Evolutionary conservation across 2,329 filamentous ascomycete species (phyloP).

Genomic region (Ilyonectria mors-panacis): DNA sequence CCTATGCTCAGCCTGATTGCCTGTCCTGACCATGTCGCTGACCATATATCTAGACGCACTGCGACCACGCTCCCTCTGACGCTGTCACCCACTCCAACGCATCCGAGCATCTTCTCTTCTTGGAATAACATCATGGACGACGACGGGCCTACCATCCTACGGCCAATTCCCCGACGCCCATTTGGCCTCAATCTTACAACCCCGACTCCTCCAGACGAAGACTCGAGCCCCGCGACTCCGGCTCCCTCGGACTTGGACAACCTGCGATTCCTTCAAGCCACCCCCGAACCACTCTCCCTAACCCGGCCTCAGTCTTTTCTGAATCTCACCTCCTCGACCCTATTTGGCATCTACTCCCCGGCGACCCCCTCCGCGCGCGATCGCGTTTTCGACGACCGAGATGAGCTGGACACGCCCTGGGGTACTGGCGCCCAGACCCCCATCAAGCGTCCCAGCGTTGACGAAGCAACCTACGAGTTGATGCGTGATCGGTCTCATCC

Average conservation of each 20-base stretch:
- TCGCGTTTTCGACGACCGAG: conserved; percentile 58
- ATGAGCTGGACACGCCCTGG: conserved; percentile 80
- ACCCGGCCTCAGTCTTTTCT: conserved; percentile 83
- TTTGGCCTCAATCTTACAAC: conserved; percentile 73
- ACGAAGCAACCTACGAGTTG: conserved; percentile 62
- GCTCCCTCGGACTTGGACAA: conserved; percentile 49
- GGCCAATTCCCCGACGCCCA: conserved; percentile 79
- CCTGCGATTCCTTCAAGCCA: conserved; percentile 59
- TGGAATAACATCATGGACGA: conserved; percentile 53
- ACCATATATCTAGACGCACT: conserved; percentile 10
- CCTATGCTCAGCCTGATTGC: conserved; percentile 20
- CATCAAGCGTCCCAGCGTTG: conserved; percentile 58
- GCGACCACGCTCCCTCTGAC: background rate
- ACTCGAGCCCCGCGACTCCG: conserved; percentile 40
- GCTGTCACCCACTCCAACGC: background rate
- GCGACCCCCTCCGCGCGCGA: conserved; percentile 70
- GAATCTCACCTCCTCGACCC: conserved; percentile 90
- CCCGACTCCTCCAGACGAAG: conserved; percentile 61
- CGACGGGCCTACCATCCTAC: conserved; percentile 70
- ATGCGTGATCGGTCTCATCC: conserved; percentile 58
- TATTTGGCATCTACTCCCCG: conserved; percentile 91
- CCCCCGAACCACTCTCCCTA: conserved; percentile 56
- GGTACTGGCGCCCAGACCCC: conserved; percentile 84
- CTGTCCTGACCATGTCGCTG: conserved; percentile 7
- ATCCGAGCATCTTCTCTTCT: background rate